These are phyloP conservation scores for Trichoderma afroharzianum DNA, from an alignment of 2,329 filamentous ascomycete genomes.

Conservation along the genomic window DNA sequence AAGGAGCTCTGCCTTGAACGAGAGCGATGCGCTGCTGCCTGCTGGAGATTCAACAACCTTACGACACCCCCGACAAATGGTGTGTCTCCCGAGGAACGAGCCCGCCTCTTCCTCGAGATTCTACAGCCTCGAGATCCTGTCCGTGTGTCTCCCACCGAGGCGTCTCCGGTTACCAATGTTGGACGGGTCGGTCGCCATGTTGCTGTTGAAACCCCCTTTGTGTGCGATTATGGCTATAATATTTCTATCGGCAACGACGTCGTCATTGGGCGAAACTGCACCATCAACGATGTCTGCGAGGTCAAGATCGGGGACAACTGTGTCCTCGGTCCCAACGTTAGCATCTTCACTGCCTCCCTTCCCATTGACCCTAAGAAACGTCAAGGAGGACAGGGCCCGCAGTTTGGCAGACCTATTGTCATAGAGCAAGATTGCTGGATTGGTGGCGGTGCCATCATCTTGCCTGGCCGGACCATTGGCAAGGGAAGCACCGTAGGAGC, in stretches of 20 bases:
- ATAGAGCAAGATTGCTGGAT: slow-evolving; percentile 88
- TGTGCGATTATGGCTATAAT: slow-evolving; percentile 95
- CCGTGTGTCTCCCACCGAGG: slow-evolving; percentile 52
- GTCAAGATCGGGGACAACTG: slow-evolving; percentile 77
- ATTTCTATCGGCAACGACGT: slow-evolving; percentile 83
- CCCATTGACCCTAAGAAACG: slow-evolving; percentile 70
- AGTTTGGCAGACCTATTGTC: slow-evolving; percentile 65
- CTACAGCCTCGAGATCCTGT: slow-evolving; percentile 59
- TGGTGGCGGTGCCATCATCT: slow-evolving; percentile 70
- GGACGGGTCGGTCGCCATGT: slow-evolving; percentile 71
- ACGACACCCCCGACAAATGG: slow-evolving; percentile 71
- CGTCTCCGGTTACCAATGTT: slow-evolving; percentile 48
- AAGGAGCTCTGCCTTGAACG: slow-evolving; percentile 76
- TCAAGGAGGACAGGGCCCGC: slow-evolving; percentile 68
- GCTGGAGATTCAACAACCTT: slow-evolving; percentile 79
- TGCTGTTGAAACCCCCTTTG: slow-evolving; percentile 82
- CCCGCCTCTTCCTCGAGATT: slow-evolving; percentile 68
- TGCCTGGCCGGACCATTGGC: slow-evolving; percentile 77
- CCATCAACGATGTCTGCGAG: slow-evolving; percentile 79
- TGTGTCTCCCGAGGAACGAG: slow-evolving; percentile 64
- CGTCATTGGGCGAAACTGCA: slow-evolving; percentile 77
- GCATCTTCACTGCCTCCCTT: slow-evolving; percentile 72
- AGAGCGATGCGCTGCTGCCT: slow-evolving; percentile 75
- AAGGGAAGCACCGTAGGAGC: slow-evolving; percentile 76
- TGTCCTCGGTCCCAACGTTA: slow-evolving; percentile 79